Evolutionary conservation across 805 yeast species (phyloP), one percentile per base, ranked within the genome.

Genomic region (Candida dajiaensis): DNA sequence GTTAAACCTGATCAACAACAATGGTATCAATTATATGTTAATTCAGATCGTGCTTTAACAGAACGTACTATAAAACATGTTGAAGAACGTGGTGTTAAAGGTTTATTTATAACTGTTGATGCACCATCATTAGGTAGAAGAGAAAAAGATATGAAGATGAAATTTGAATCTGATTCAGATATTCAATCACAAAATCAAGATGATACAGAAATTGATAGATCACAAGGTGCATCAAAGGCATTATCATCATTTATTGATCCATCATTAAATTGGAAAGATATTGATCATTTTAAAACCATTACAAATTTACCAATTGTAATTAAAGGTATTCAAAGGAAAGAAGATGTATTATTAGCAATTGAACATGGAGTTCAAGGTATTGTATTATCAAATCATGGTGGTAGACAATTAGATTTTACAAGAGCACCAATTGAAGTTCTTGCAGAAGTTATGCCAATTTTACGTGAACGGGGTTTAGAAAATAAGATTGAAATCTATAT

Each of bases 81-180:
- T 15, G 90, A 85, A 62, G 59, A 68, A 43, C 69, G 85, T 45
- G 95, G 95, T 1, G 74, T 86, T 63, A 83, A 83, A 57, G 96
- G 94, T 4, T 70, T 89, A 29, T 89, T 89, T 60, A 79, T 89
- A 53, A 89, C 97, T 0, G 96, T 88, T 8, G 97, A 89, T 70
- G 96, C 97, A 0, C 97, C 97, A 7, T 84, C 85, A 50, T 72
- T 89, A 38, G 97, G 97, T 13, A 79, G 94, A 52, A 79, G 97
- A 56, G 97, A 90, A 65, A 89, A 88, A 65, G 96, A 89, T 59
- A 77, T 79, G 79, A 77, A 88, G 51, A 66, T 80, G 46, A 84
- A 85, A 61, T 76, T 76, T 50, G 65, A 69, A 18, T 77, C 69
- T 35, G 73, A 70, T 36, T 65, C 76, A 13, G 73, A 72, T 62